Conservation (phyloP, 2,329 filamentous ascomycete species). For the Cladosporium velox region DNA sequence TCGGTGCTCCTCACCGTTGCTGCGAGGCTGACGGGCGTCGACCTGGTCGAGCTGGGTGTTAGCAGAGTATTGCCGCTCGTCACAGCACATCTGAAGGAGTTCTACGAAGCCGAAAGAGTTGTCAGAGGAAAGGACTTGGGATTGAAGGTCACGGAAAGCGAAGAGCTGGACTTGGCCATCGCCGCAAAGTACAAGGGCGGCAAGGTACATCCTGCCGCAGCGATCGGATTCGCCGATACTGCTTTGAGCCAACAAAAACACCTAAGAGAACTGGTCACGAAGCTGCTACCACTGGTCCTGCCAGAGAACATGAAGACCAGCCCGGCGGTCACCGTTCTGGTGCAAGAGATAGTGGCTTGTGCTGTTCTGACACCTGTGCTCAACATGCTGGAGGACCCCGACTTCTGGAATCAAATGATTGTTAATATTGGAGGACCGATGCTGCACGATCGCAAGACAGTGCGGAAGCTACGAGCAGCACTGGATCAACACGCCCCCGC, state of each 20-base stretch:
- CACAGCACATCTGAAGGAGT: conserved; percentile 85
- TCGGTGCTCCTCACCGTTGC: conserved; percentile 69
- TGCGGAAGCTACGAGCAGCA: conserved; percentile 85
- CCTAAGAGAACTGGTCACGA: conserved; percentile 71
- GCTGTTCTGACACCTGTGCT: conserved; percentile 84
- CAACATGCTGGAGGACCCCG: conserved; percentile 80
- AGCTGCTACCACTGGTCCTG: conserved; percentile 72
- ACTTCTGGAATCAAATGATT: conserved; percentile 96
- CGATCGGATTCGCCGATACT: conserved; percentile 78
- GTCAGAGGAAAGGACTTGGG: conserved; percentile 87
- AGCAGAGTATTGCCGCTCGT: conserved; percentile 83
- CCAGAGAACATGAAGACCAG: conserved; percentile 75
- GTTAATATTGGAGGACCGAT: conserved; percentile 74
- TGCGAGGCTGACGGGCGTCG: conserved; percentile 71
- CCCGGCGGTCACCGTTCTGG: conserved; percentile 74
- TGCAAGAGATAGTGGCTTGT: conserved; percentile 89
- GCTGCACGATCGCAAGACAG: conserved; percentile 92
- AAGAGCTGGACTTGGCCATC: conserved; percentile 92
- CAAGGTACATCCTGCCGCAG: conserved; percentile 82
- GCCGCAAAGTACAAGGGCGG: conserved; percentile 91
- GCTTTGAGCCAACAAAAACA: conserved; percentile 87
- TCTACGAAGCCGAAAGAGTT: conserved; percentile 83
- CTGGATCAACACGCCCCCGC: conserved; percentile 91
- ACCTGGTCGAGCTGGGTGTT: conserved; percentile 81
- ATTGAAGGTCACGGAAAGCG: conserved; percentile 88